These are phyloP conservation scores for Trametes cubensis DNA, from an alignment of 768 basidiomycete species.

Conservation along the genomic window DNA sequence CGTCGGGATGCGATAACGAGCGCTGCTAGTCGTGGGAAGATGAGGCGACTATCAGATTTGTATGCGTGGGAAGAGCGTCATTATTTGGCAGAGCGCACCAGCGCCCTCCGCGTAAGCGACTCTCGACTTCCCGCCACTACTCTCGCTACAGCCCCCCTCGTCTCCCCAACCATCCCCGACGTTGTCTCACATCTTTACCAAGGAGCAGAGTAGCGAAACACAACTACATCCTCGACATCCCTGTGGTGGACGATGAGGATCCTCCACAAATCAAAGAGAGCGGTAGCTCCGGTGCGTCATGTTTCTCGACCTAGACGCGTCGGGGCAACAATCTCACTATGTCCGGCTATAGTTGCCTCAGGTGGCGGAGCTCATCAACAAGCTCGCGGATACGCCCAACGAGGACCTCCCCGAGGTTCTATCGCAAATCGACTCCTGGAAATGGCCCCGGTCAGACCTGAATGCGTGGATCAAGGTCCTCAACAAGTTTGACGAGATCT, in stretches of 20 bases:
- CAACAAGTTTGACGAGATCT: slow-evolving; percentile 90
- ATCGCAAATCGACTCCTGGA: slow-evolving; percentile 77
- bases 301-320: slow-evolving; percentile 10
- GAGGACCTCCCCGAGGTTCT: slow-evolving; percentile 74
- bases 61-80: slow-evolving; percentile 24
- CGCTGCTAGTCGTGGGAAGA: slow-evolving; percentile 23
- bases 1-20: neutral
- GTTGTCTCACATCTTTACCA: neutral
- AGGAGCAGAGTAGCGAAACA: neutral
- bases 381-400: slow-evolving; percentile 63
- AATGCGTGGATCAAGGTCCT: slow-evolving; percentile 96
- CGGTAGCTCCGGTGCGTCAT: slow-evolving; percentile 69
- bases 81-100: slow-evolving; percentile 5
- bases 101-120: slow-evolving; percentile 29
- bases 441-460: slow-evolving; percentile 94
- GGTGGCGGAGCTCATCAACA: slow-evolving; percentile 78
- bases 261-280: slow-evolving; percentile 81
- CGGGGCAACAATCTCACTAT: slow-evolving; percentile 24
- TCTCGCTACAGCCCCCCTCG: slow-evolving; percentile 2
- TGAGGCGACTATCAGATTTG: neutral
- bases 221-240: slow-evolving; percentile 13
- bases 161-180: slow-evolving; percentile 1
- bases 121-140: slow-evolving; percentile 18
- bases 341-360: slow-evolving; percentile 62
- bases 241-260: slow-evolving; percentile 69